A percentile compares a stretch with the other conserved stretches of the same genome.
Conservation (phyloP, 768 basidiomycete species). For the Sporobolomyces roseus region DNA sequence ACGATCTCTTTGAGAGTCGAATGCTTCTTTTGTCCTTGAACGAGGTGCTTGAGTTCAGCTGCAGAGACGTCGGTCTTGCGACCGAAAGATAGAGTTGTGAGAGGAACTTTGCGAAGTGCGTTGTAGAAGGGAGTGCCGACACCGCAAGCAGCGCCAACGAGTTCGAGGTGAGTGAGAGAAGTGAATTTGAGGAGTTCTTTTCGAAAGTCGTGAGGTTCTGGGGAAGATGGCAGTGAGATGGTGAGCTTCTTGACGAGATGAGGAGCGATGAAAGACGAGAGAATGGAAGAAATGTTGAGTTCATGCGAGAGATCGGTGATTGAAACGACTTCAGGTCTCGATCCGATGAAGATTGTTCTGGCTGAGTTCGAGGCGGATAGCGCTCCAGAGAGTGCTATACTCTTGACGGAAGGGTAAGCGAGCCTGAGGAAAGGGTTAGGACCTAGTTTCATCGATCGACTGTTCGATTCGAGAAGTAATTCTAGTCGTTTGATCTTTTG, state of each 20-base stretch:
- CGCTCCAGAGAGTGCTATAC: not conserved
- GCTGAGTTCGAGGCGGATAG: not conserved
- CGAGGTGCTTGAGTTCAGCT: not conserved
- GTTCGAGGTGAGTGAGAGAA: not conserved
- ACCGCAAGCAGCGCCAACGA: not conserved
- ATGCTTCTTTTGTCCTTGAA: not conserved
- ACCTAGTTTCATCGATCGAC: not conserved
- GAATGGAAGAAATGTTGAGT: not conserved
- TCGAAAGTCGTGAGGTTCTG: not conserved
- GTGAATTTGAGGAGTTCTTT: not conserved
- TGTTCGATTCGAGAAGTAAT: too few relatives aligned
- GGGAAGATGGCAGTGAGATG: not conserved
- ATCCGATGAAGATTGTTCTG: not conserved
- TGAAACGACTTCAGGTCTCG: not conserved
- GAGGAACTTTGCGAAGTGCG: not conserved
- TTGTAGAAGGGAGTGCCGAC: not conserved
- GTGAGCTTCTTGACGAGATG: not conserved
- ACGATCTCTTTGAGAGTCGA: not conserved
- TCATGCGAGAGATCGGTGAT: not conserved
- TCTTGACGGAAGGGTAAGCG: not conserved
- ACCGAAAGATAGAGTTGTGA: not conserved
- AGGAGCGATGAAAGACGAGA: not conserved
- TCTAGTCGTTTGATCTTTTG: too few relatives aligned
- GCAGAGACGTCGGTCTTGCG: not conserved
- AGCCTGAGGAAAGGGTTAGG: not conserved